These are phyloP conservation scores for Cetradonia linearis DNA, from an alignment of 495 filamentous ascomycete species.

Conservation along the genomic window DNA sequence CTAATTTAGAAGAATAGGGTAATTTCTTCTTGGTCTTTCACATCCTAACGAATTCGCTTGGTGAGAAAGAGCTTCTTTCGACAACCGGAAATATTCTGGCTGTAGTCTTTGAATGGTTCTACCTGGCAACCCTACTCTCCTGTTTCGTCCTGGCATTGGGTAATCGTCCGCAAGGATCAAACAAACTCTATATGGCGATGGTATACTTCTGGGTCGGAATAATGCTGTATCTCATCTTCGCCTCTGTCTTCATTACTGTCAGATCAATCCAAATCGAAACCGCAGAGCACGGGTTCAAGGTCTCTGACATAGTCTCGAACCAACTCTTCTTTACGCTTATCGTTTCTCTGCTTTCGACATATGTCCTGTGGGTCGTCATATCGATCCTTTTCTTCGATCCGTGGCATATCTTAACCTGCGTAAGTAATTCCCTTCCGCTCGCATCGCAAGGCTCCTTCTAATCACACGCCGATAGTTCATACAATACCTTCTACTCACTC, in stretches of 20 bases:
- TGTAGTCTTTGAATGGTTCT: conserved; percentile 92
- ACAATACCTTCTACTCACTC: conserved; percentile 92
- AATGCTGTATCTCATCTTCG: conserved; percentile 92
- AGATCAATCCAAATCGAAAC: conserved; percentile 65
- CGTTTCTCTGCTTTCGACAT: conserved; percentile 82
- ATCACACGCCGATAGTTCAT: conserved; percentile 47
- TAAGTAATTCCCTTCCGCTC: conserved; percentile 27
- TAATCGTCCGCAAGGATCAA: conserved; percentile 90
- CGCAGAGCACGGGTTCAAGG: conserved; percentile 47
- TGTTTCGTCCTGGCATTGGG: conserved; percentile 94
- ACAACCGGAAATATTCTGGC: conserved; percentile 67
- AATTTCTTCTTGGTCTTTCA: conserved; percentile 99
- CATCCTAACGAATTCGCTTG: conserved; percentile 83
- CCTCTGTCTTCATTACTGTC: conserved; percentile 90
- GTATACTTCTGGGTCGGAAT: conserved; percentile 94
- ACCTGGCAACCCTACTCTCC: conserved; percentile 79
- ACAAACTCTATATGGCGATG: conserved; percentile 90
- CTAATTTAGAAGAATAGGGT: conserved; percentile 39
- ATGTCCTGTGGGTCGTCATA: conserved; percentile 83
- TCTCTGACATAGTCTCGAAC: conserved; percentile 58
- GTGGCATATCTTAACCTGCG: conserved; percentile 95
- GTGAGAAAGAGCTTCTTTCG: conserved; percentile 54
- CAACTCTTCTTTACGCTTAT: conserved; percentile 87
- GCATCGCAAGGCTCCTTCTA: conserved; percentile 16
- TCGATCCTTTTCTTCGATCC: conserved; percentile 96